Evolutionary conservation across 352 stramenopile species (phyloP), one percentile per base, ranked within the genome.

Genomic region (Phytophthora pistaciae): DNA sequence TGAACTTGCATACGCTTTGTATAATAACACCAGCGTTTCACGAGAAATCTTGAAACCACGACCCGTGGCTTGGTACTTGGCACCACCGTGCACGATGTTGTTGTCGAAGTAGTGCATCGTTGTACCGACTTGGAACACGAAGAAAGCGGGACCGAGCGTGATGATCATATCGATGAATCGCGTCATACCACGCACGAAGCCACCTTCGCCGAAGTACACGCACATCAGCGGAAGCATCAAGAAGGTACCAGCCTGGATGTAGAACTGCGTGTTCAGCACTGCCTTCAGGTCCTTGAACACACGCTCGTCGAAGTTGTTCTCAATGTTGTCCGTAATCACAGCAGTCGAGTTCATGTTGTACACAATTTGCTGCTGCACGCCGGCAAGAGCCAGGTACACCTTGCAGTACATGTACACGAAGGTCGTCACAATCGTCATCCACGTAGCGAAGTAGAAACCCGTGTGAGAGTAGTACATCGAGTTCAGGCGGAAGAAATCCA

Each of bases 401-500:
- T 94, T 94, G 66, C 79, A 80, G 72, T 93, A 94, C 83, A 94
- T 94, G 77, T 92, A 94, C 53, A 94, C 84, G 56, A 88, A 94
- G 5, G 85, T 84, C n/a, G 85, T 92, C 25, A 94, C 84, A 64
- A 94, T 92, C 5, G 84, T 91, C 83, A 94, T 91, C 85, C 85
- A 93, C 40, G 87, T 94, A 14, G 84, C 85, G 53, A 91, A 93
- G 70, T 93, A 94, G 58, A 94, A 94, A 48, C 87, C 87, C 31
- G 83, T 94, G 66, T 94, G 87, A 58, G 85, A 91, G 73, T 94
- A 94, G 77, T 91, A 94, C 87, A 94, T 94, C 40, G 87, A 94
- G 70, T 92, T 92, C 20, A 94, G 60, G 60, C 87, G 87, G 70
- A 91, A 94, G 67, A 94, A 94, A 53, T 94, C 87, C 74, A 94